Percentiles rank a stretch among this genome's conserved stretches.
Conservation (phyloP, 75 land plant genomes). For the Ceratopteris richardii region DNA sequence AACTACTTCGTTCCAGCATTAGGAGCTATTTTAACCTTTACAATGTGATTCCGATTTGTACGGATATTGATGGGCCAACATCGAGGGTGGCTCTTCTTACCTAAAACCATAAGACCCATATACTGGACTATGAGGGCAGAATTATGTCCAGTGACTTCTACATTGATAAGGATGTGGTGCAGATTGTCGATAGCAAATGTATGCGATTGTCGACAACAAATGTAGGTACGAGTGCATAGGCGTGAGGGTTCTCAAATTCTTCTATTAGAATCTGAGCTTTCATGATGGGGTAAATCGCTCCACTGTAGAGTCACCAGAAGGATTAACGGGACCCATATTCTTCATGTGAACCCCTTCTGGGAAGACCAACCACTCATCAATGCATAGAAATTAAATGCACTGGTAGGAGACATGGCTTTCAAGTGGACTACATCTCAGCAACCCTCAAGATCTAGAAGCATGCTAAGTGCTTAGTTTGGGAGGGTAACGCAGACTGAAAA, state of each 20-base stretch:
- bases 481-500: background rate
- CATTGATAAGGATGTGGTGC: conserved; percentile 72
- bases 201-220: no score
- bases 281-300: conserved; percentile 14
- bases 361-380: conserved; percentile 24
- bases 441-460: background rate
- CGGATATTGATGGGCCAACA: conserved; percentile 91
- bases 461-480: background rate
- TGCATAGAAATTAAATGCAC: conserved; percentile 6
- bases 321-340: conserved; percentile 19
- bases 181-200: conserved; percentile 77
- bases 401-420: conserved; percentile 10
- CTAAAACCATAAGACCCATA: conserved; percentile 96
- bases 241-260: conserved; percentile 19
- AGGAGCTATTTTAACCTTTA: conserved; percentile 84
- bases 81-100: conserved; percentile 84
- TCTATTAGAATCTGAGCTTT: conserved; percentile 17
- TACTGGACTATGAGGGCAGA: conserved; percentile 62
- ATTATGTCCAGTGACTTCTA: conserved; percentile 89
- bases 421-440: conserved; percentile 14
- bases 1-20: conserved; percentile 68
- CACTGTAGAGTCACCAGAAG: conserved; percentile 1
- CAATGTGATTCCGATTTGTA: conserved; percentile 72
- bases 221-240: conserved; percentile 20
- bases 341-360: conserved; percentile 28